These are phyloP conservation scores for Coriaria nepalensis DNA, from an alignment of 306 rosid species.

Conservation along the genomic window DNA sequence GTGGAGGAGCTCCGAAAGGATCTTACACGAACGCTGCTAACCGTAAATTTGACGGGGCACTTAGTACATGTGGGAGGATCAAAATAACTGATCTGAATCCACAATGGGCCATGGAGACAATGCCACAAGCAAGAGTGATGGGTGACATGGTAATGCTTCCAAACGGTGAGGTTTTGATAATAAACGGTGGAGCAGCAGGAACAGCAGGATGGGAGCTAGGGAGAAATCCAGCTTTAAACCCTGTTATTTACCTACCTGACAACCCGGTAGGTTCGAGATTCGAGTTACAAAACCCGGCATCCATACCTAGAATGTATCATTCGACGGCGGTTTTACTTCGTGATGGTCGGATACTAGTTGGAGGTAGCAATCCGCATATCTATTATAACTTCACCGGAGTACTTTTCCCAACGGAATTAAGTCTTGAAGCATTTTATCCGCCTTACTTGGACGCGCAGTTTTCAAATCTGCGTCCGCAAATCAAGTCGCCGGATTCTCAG, in stretches of 20 bases:
- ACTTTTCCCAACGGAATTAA: conserved; percentile 31
- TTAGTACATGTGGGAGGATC: conserved; percentile 36
- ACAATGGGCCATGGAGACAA: conserved; percentile 36
- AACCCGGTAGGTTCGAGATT: conserved; percentile 3
- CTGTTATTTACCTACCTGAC: conserved; percentile 1
- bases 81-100: conserved; percentile 37
- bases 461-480: conserved; percentile 16
- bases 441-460: conserved; percentile 25
- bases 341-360: conserved; percentile 11
- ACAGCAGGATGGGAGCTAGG: conserved; percentile 34
- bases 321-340: conserved; percentile 14
- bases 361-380: conserved; percentile 13
- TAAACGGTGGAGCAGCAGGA: conserved; percentile 40
- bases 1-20: conserved; percentile 52
- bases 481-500: conserved; percentile 19
- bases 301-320: conserved; percentile 13
- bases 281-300: conserved; percentile 2
- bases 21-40: not conserved
- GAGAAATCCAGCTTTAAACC: conserved; percentile 2
- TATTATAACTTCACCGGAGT: conserved; percentile 9
- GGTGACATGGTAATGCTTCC: conserved; percentile 47
- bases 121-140: conserved; percentile 46
- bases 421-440: conserved; percentile 31
- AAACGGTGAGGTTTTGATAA: conserved; percentile 32
- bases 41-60: conserved; percentile 15